Percentiles rank a stretch among this genome's conserved stretches.
Conservation (phyloP, 768 basidiomycete genomes). For the Lactarius hatsudake region DNA sequence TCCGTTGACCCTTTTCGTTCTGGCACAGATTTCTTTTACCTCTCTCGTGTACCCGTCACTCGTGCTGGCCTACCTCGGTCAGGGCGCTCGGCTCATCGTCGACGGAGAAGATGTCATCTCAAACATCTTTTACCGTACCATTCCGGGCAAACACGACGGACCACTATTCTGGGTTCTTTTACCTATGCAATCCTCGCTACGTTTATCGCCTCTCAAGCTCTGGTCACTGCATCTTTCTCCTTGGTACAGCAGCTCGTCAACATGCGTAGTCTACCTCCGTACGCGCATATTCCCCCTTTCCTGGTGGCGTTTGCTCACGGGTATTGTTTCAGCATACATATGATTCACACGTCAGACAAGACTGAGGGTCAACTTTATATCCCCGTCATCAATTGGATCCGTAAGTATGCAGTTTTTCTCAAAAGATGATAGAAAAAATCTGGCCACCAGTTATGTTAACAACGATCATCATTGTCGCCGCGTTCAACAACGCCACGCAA, state of each 20-base stretch:
- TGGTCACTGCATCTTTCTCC: slow-evolving; percentile 67
- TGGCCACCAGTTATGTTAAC: slow-evolving; percentile 43
- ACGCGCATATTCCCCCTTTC: slow-evolving; percentile 13
- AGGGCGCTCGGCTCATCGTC: slow-evolving; percentile 59
- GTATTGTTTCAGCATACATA: slow-evolving; percentile 38
- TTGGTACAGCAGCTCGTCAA: slow-evolving; percentile 64
- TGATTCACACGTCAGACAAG: slow-evolving; percentile 58
- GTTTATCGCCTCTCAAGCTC: slow-evolving; percentile 62
- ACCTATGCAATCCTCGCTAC: slow-evolving; percentile 64
- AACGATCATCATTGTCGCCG: slow-evolving; percentile 56
- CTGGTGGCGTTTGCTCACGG: not conserved
- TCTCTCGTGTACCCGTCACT: slow-evolving; percentile 57
- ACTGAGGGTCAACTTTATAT: slow-evolving; percentile 69
- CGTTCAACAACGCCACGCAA: slow-evolving; percentile 50
- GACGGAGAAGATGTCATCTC: slow-evolving; percentile 48
- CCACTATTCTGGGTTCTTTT: slow-evolving; percentile 61
- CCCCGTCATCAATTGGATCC: slow-evolving; percentile 58
- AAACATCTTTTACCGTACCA: slow-evolving; percentile 62
- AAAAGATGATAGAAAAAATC: not conserved
- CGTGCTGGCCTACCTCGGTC: slow-evolving; percentile 68
- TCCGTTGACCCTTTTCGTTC: not conserved
- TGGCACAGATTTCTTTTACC: slow-evolving; percentile 47
- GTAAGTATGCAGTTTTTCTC: slow-evolving; percentile 30
- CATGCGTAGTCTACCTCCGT: slow-evolving; percentile 54
- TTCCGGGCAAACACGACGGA: slow-evolving; percentile 55